Base-by-base conservation (phyloP, 2,329 filamentous ascomycete species). In the Aureobasidium sp. region DNA sequence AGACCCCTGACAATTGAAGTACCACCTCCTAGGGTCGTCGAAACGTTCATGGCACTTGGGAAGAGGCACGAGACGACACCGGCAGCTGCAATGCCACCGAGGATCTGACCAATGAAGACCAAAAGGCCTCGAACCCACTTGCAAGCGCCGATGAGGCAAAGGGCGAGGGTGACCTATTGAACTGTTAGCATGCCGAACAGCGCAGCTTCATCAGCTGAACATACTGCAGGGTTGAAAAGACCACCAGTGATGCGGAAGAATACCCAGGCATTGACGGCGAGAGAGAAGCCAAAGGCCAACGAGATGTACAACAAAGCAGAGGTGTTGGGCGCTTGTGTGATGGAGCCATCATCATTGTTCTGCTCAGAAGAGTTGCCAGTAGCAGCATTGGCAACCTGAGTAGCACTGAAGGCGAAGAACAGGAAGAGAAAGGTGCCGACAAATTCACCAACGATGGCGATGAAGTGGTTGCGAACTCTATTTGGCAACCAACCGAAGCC, bases 61-160 rank as follows among this genome's bases (percentile, higher is more conserved):
- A 76, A 74, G 6, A 75, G 63, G 1, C 64, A 66, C 1, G 67
- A 69, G 4, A 75, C 72, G 2, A 76, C 56, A 6, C 62, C 74
- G 14, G 74, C 69, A 39, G 74, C 68, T 14, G 70, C 62, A 49
- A 77, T 74, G 37, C 65, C 70, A 32, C 69, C 74, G 14, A 74
- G 58, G 2, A 77, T 60, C 61, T 77, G 74, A 3, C 72, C 61
- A 55, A 75, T 55, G 53, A 75, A 69, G 56, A 75, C 65, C 24
- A 76, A 56, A 19, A 57, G 55, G 12, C 67, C 74, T 39, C 74
- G 70, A 32, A 68, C 24, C 72, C 71, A 76, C 25, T 64, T 63
- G n/a, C 76, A 61, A 6, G 71, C 73, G 47, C 74, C 74, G 48
- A 75, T 69, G 44, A 77, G 59, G 25, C 67, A 69, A 61, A 77